Percentiles rank a stretch among this genome's conserved stretches.
These are phyloP conservation scores for Trypanosoma rangeli DNA, from an alignment of 208 protist species.

Conservation along the genomic window DNA sequence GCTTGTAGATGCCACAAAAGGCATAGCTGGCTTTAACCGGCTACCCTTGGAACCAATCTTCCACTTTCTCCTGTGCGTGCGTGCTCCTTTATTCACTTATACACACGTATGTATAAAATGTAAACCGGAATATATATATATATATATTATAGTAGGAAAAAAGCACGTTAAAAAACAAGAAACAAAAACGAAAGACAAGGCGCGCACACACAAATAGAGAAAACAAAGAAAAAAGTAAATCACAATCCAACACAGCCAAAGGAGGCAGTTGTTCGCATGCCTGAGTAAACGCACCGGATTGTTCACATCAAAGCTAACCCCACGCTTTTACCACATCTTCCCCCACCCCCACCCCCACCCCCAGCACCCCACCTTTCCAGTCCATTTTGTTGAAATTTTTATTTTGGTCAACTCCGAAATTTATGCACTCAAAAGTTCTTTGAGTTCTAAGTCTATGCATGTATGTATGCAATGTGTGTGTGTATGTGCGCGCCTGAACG, in stretches of 20 bases:
- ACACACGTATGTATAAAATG: not conserved
- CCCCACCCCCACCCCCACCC: not conserved
- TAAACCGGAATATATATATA: not conserved
- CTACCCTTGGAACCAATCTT: not conserved
- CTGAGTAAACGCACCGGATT: too few species aligned
- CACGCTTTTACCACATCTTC: not conserved
- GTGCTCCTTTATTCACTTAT: not conserved
- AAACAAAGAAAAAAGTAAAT: too few species aligned
- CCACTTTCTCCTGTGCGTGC: not conserved
- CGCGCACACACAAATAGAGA: not conserved
- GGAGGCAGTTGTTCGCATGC: too few species aligned
- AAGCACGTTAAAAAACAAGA: not conserved
- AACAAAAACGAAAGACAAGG: not conserved
- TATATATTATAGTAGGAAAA: not conserved
- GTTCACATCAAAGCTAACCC: too few species aligned
- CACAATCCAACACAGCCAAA: too few species aligned
- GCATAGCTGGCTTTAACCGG: constrained; percentile 20
- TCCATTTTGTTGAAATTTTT: too few species aligned
- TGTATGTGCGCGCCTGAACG: too few species aligned
- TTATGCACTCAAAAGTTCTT: too few species aligned
- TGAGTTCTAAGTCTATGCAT: not conserved
- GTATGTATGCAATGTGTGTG: not conserved
- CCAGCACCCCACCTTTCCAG: too few species aligned
- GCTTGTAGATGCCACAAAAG: constrained; percentile 54
- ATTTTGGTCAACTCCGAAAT: too few species aligned